Conservation (phyloP, 2,329 filamentous ascomycete genomes). For the Exophiala aquamarina region DNA sequence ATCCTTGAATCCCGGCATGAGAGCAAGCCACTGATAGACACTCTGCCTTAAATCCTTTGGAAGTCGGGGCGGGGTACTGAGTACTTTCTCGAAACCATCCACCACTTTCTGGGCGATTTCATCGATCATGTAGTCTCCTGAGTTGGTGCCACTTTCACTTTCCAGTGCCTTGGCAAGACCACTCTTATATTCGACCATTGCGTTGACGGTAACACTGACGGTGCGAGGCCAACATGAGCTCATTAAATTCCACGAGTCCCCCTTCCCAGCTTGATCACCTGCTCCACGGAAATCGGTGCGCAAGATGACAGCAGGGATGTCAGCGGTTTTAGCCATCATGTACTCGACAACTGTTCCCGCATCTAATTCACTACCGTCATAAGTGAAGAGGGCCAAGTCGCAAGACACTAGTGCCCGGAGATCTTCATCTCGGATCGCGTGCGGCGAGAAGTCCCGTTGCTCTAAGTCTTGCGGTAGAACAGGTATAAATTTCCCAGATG, state of each 20-base stretch:
- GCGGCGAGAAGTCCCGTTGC: slow-evolving; percentile 26
- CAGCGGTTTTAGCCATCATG: slow-evolving; percentile 29
- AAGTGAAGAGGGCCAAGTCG: slow-evolving; percentile 28
- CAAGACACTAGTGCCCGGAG: slow-evolving; percentile 26
- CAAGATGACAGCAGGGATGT: slow-evolving; percentile 28
- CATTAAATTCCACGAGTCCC: slow-evolving; percentile 30
- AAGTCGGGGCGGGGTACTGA: slow-evolving; percentile 20
- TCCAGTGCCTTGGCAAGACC: slow-evolving; percentile 15
- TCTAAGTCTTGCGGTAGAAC: slow-evolving; percentile 28
- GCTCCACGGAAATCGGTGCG: slow-evolving; percentile 28
- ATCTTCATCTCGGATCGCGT: slow-evolving; percentile 28
- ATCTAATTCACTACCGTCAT: slow-evolving; percentile 29
- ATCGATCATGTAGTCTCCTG: slow-evolving; percentile 20
- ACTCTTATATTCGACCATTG: slow-evolving; percentile 26
- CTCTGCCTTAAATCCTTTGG: slow-evolving; percentile 25
- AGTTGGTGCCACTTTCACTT: not conserved
- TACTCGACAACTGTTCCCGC: slow-evolving; percentile 30
- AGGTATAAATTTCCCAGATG: slow-evolving; percentile 25
- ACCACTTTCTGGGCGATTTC: slow-evolving; percentile 23
- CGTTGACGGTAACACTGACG: slow-evolving; percentile 20
- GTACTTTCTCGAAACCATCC: slow-evolving; percentile 25
- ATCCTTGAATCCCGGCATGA: slow-evolving; percentile 28
- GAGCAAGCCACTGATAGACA: slow-evolving; percentile 28
- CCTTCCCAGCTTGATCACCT: slow-evolving; percentile 23
- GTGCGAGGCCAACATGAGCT: slow-evolving; percentile 28